These are phyloP conservation scores for Lanmaoa rubissima DNA, from an alignment of 768 basidiomycete genomes.

Conservation along the genomic window DNA sequence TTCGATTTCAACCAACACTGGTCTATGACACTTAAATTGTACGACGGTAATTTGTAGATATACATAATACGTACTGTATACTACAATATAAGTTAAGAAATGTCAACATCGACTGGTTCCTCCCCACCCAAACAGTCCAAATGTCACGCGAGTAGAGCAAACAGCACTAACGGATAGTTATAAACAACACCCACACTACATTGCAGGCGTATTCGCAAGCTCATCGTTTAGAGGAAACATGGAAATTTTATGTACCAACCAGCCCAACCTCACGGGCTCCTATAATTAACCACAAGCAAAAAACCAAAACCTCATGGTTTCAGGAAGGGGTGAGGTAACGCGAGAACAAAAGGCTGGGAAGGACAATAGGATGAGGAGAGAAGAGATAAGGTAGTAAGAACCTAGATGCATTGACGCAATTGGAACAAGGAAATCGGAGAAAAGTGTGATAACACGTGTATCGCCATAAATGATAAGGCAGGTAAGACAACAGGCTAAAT, in stretches of 20 bases:
- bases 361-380: neutral
- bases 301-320: neutral
- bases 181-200: neutral
- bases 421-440: neutral
- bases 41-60: neutral
- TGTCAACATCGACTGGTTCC: neutral
- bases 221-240: neutral
- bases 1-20: neutral
- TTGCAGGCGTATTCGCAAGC: neutral
- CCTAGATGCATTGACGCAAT: neutral
- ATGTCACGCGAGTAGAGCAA: neutral
- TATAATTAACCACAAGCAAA: neutral
- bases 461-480: conserved; percentile 5
- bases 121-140: neutral
- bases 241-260: conserved; percentile 2
- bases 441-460: conserved; percentile 2
- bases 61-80: conserved; percentile 1
- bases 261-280: conserved; percentile 8
- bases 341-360: neutral
- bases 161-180: neutral
- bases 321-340: conserved; percentile 3
- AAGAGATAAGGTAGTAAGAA: conserved; percentile 1
- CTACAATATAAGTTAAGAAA: neutral
- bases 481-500: conserved; percentile 4
- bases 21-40: neutral